Evolutionary conservation across 805 yeast species (phyloP).

Genomic region (Yamadazyma endophytica): DNA sequence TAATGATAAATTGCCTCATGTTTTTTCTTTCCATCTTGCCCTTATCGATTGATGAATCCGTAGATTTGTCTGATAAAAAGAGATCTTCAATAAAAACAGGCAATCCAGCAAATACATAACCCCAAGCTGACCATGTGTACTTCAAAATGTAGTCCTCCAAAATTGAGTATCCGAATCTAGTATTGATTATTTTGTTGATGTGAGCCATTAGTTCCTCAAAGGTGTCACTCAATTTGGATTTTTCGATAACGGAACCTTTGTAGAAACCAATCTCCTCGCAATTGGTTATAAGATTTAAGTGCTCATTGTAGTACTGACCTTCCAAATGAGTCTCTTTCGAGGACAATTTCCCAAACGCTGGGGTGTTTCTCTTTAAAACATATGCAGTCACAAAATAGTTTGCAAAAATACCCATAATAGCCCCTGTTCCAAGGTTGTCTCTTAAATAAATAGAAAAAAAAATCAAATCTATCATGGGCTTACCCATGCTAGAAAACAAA

Average conservation of each 20-base stretch:
- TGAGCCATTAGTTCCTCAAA: constrained; percentile 56
- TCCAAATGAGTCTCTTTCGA: constrained; percentile 73
- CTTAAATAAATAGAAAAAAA: constrained; percentile 81
- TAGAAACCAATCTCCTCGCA: constrained; percentile 94
- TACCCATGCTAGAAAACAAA: constrained; percentile 83
- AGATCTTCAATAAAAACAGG: constrained; percentile 70
- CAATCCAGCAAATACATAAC: constrained; percentile 84
- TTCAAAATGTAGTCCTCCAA: constrained; percentile 84
- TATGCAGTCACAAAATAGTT: constrained; percentile 81
- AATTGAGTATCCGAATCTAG: constrained; percentile 64
- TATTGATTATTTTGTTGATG: constrained; percentile 49
- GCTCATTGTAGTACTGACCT: constrained; percentile 85
- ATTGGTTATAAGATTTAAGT: constrained; percentile 78
- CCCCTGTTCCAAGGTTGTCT: constrained; percentile 83
- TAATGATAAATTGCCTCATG: constrained; percentile 85
- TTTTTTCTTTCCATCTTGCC: constrained; percentile 45
- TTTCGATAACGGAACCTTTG: constrained; percentile 81
- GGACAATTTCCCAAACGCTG: constrained; percentile 77
- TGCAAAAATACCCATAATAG: constrained; percentile 73
- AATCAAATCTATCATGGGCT: constrained; percentile 82
- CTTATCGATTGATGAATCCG: constrained; percentile 5
- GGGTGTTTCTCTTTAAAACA: constrained; percentile 68
- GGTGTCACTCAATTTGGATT: constrained; percentile 54
- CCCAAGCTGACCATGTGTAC: constrained; percentile 93
- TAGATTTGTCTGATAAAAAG: too few relatives aligned